Base-by-base conservation (phyloP, 2,329 filamentous ascomycete genomes). In the Fusarium devonianum region DNA sequence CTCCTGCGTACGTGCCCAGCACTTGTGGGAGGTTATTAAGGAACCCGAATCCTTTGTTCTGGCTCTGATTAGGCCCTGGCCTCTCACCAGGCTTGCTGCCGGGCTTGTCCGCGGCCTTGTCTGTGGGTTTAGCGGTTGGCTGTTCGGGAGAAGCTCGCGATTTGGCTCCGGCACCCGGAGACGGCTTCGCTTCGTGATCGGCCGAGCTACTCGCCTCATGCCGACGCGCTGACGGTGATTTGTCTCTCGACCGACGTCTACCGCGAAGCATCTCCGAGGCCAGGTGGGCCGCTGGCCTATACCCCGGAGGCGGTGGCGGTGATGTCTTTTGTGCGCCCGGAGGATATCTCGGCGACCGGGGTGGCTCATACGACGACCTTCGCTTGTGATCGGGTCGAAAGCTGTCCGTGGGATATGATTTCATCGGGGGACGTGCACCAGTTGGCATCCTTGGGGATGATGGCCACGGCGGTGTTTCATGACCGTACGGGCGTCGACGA, bases 1-100 rank as follows among this genome's bases (percentile, higher is more conserved):
- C 45, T 3, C 67, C 61, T 1, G 62, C 58, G 28, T 68, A 68
- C 2, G 68, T 64, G 0, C 56, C 63, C 0, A 71, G 41, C 0
- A 63, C 60, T 13, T 58, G 49, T 0, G 68, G 65, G 14, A 69
- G 56, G 2, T 65, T 55, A 5, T 56, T 48, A 16, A 63, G 40
- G 2, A 68, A 56, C 6, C 57, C 43, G 1, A 38, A 35, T 2
- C 30, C 28, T 11, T 56, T 47, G 28, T 44, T 62, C 14, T 26
- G 40, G 0, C 33, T 12, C 1, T 38, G 49, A 8, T 10, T 39
- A 10, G 33, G 34, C 0, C 12, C 1, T 13, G 37, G 30, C 22
- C 50, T 58, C 14, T 42, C 45, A 11, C 28, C 41, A 25, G 52
- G 28, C 8, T 23, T 42, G 12, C 14, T 25, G 3, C 5, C 11